Base-by-base conservation (phyloP, 2,329 filamentous ascomycete genomes). In the Trichoderma guizhouense region DNA sequence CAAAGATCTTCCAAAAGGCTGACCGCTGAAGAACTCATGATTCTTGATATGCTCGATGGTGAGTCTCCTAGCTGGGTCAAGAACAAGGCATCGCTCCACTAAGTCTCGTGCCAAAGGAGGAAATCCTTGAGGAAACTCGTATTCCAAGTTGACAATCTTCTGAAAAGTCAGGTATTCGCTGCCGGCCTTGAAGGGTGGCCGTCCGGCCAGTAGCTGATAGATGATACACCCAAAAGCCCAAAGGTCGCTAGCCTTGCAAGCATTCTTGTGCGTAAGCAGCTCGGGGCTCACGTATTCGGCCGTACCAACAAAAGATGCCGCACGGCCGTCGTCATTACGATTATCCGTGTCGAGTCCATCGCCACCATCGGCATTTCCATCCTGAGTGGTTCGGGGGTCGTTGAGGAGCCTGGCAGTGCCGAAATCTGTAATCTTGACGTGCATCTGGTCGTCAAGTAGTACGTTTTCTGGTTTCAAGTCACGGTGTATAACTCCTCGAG, bases 141-240 rank as follows among this genome's bases (percentile, higher is more conserved):
- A 99, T 69, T 99, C 95, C 57, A 99, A 86, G 36, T 89, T 92
- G 68, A 99, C 93, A 79, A 99, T 99, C 82, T 98, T 99, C 81
- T 99, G 96, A 79, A 99, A 99, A 0, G 96, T 99, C 79, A 96
- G 87, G 78, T 98, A 99, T 80, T 99, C 96, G 76, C 97, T 98
- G 15, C 88, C 92, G 53, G 93, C 96, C 81, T 99, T 99, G 85
- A 99, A 99, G 0, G 96, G 96, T 7, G 96, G 96, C 73, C 96
- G 87, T n/a, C 96, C 96, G n/a, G 93, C 93, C 39, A 99, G 85
- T 30, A 99, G 88, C 81, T 99, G 96, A 81, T 97, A 99, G 74
- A 99, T 90, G 76, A 99, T 99, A 83, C 96, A 99, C 11, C 96
- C 96, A 84, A 97, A 99, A 3, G 96, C 96, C 96, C 96, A 99